Base-by-base conservation (phyloP, 805 yeast genomes). In the Cyberlindnera maritima region DNA sequence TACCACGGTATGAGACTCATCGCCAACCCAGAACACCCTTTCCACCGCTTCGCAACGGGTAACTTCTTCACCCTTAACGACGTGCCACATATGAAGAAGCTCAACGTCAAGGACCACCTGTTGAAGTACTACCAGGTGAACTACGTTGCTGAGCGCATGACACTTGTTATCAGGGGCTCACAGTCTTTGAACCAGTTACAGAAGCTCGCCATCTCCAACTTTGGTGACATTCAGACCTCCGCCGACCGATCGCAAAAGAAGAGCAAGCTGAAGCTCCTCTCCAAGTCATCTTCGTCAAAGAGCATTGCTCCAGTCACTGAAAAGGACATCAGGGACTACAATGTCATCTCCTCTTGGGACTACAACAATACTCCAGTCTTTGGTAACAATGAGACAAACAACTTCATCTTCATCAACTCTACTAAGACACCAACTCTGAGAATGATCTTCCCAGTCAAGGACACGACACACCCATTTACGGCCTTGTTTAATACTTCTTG, bases 21-120 rank as follows among this genome's bases (percentile, higher is more conserved):
- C 14, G 70, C 85, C 1, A 69, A 69, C 44, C 40, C 57, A 1
- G 20, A 56, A 0, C 84, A 80, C 54, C 83, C 77, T 0, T 86
- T 85, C 57, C 69, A 70, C 49, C 66, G 80, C 43, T 86, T 86
- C 62, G 74, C 81, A 0, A 83, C 92, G 0, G 95, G 95, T 0
- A 78, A 75, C 54, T 61, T 66, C 15, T 57, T 65, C n/a, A 80
- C 90, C 0, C 58, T 84, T 43, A 59, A 63, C 18, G 69, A 63
- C 31, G 13, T 63, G 2, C 66, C 74, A 10, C 59, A 57, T 31
- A 48, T 60, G 10, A 62, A 66, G 36, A 69, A 66, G 28, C 37
- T 63, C 1, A 68, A 70, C 43, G 52, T 81, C 9, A 67, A 61
- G 48, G 60, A 57, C 0, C 57, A 65, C 13, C 53, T 83, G 17